phyloP scores from a whole-genome alignment of 306 rosid genomes.

The Gastrolobium villosum region DNA sequence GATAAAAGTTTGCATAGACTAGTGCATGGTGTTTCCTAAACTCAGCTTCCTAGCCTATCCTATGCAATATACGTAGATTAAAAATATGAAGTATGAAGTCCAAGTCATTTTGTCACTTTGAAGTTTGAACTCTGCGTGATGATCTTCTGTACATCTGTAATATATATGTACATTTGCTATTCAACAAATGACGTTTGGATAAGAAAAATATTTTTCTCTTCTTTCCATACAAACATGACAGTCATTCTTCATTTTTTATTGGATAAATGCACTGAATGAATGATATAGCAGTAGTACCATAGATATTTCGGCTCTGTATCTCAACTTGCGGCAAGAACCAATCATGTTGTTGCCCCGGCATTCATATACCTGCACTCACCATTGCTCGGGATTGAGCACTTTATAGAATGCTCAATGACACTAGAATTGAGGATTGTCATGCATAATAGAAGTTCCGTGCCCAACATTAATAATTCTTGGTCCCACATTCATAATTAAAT shows the following conservation, averaged over 20 bases:
- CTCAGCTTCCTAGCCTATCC: constrained; percentile 7
- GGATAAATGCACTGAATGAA: no score
- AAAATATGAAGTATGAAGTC: not conserved
- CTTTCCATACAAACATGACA: no score
- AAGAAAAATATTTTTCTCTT: no score
- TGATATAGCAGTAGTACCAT: no score
- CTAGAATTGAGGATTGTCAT: constrained; percentile 34
- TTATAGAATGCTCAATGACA: constrained; percentile 21
- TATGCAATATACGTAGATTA: not conserved
- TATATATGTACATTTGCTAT: no score
- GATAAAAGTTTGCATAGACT: constrained; percentile 20
- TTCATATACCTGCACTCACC: constrained; percentile 38
- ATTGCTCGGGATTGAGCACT: constrained; percentile 34
- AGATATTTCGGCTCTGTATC: no score
- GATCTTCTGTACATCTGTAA: no score
- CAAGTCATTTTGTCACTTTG: constrained; percentile 9
- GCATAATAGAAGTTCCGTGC: constrained; percentile 27
- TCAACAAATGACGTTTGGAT: no score
- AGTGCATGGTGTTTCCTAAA: constrained; percentile 16
- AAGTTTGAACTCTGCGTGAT: constrained; percentile 13
- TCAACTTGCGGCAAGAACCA: constrained; percentile 16
- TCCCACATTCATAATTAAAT: constrained; percentile 48
- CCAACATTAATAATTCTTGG: constrained; percentile 50
- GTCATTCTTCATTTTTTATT: no score
- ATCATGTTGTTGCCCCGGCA: constrained; percentile 25